Evolutionary conservation across 1,139 yeast species (phyloP), one percentile per base, ranked within the genome.

Genomic region (Nakaseomyces nivariensis): DNA sequence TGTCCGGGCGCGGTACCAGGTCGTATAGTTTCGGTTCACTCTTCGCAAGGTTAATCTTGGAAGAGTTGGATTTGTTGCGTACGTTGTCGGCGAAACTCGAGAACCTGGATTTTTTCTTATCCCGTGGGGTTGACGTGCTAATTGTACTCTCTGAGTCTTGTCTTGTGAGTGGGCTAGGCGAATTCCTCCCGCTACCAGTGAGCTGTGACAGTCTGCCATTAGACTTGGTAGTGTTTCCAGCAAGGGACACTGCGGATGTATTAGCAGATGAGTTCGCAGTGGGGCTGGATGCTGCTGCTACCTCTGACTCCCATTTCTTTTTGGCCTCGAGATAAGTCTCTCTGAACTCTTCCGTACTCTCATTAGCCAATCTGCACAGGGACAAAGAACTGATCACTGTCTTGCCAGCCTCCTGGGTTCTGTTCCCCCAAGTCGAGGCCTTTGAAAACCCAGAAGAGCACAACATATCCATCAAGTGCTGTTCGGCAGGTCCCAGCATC

Each of bases 401-500:
- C 63, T 86, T 85, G 51, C 81, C 79, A 0, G 95, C 94, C 64
- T 90, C 97, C 56, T 84, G 74, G 8, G 85, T 79, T 54, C 98
- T 74, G 63, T 81, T 82, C 3, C 96, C 97, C 99, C 99, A 94
- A 25, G 66, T 63, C 43, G 87, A 90, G 32, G 74, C 73, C 7
- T 77, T 70, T 4, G 73, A 69, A 58, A 90, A 87, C 0, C 99
- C 99, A 1, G 95, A 83, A 0, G 94, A 76, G 61, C 97, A 89
- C 49, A 94, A 76, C 98, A 94, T 94, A 56, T 89, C 97, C 68
- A 88, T 79, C 49, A 94, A 73, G 68, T 92, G 97, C 64, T 85
- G 92, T 66, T 94, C 99, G 0, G 98, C 97, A 6, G 96, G 85
- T 3, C 95, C 96, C 51, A 87, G 71, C 44, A 41, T 8, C 34